Base-by-base conservation (phyloP, 2,329 filamentous ascomycete species). In the Metarhizium sp. region DNA sequence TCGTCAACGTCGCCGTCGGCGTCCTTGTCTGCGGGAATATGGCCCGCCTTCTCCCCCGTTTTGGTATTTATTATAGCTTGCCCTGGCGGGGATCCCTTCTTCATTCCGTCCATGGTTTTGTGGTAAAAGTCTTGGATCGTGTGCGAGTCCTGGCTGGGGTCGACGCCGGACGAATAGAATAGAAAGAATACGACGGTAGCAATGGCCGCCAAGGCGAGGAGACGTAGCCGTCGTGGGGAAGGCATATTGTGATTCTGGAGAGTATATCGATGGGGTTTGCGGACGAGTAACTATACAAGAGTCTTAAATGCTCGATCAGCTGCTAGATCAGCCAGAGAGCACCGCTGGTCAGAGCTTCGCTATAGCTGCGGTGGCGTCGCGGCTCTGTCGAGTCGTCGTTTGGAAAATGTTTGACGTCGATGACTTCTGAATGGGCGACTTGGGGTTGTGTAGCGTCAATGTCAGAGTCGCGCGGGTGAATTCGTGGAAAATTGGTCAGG, bases 91-190 rank as follows among this genome's bases (percentile, higher is more conserved):
- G 59, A 64, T 52, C 63, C 65, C 45, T 70, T 70, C 57, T 76
- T 74, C 63, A 86, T 69, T 8, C 79, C 82, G 56, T 78, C 71
- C 62, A 79, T 74, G 30, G 82, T 86, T 69, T 78, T 81, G 59
- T 76, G 72, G 71, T 84, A 84, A 61, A 85, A 85, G 63, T 81
- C 81, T 47, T 76, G 73, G 2, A 76, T 63, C 40, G 72, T 70
- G 52, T 66, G 68, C 34, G 47, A 71, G 50, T 74, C 74, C 58
- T 73, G 69, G 38, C 76, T 75, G 51, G 78, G 73, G 56, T 79
- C 77, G 53, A 80, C 73, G 51, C 78, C 78, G n/a, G 79, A 80
- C 20, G 85, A 86, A 67, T 90, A 85, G 75, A 92, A 90, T 62
- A 95, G 75, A 54, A 87, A 73, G 49, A 85, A 77, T 61, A 92